A percentile compares a stretch with the other conserved stretches of the same genome.
Conservation (phyloP, 2,329 filamentous ascomycete species). For the Beauveria bassiana region DNA sequence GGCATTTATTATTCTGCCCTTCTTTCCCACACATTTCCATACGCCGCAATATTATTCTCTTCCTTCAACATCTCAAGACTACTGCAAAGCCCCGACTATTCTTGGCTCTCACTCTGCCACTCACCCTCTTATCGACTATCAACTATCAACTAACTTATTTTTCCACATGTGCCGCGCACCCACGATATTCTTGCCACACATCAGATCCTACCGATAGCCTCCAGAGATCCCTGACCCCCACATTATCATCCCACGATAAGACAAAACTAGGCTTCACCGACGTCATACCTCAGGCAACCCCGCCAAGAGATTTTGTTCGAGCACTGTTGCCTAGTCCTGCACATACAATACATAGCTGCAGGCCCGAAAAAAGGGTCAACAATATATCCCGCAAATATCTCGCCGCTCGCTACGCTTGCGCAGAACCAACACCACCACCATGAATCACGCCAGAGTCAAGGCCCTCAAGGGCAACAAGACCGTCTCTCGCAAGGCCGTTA, state of each 20-base stretch:
- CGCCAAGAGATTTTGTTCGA: background rate
- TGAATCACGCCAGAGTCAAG: slow-evolving; percentile 61
- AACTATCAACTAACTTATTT: background rate
- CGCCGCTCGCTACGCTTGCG: background rate
- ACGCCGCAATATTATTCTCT: too few relatives aligned
- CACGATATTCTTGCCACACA: slow-evolving; percentile 4
- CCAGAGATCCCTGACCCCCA: background rate
- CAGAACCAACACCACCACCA: slow-evolving; percentile 21
- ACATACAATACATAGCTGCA: background rate
- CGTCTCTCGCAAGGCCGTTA: slow-evolving; percentile 57
- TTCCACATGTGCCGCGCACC: slow-evolving; percentile 9
- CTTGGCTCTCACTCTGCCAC: background rate
- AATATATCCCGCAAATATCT: slow-evolving; percentile 13
- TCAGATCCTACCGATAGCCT: slow-evolving; percentile 1
- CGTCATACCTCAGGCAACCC: background rate
- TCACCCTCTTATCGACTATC: background rate
- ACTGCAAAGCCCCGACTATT: background rate
- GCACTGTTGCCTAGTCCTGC: background rate
- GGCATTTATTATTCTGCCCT: too few relatives aligned
- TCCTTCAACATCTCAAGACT: background rate
- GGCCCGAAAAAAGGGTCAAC: slow-evolving; percentile 14
- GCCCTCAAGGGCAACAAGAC: slow-evolving; percentile 66
- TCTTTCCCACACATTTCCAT: too few relatives aligned
- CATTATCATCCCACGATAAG: background rate
- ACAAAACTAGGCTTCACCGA: background rate